phyloP scores from a whole-genome alignment of 2,329 filamentous ascomycete genomes.

The Hypoxylon sp. region DNA sequence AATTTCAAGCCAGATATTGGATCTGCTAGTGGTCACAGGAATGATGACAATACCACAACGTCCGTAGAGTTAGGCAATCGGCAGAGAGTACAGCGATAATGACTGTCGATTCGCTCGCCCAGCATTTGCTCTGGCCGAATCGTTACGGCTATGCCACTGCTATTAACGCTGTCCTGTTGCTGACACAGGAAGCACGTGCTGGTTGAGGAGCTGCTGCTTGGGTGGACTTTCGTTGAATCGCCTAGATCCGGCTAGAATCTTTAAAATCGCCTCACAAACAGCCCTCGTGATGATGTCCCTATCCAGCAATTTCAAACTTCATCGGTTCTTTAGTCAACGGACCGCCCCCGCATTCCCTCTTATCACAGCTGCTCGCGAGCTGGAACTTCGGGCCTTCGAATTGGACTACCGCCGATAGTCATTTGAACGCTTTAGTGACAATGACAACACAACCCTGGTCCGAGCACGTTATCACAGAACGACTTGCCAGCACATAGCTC shows the following conservation, averaged over 20 bases:
- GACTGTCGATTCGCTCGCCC: conserved; percentile 37
- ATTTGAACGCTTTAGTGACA: conserved; percentile 45
- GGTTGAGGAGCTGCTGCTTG: conserved; percentile 30
- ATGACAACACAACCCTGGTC: conserved; percentile 41
- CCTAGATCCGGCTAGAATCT: conserved; percentile 44
- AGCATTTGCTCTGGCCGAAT: conserved; percentile 40
- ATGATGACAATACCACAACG: conserved; percentile 39
- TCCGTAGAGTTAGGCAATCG: conserved; percentile 35
- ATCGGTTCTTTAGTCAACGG: conserved; percentile 34
- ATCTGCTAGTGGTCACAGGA: conserved; percentile 33
- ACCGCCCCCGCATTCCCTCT: conserved; percentile 39
- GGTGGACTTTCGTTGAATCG: conserved; percentile 35
- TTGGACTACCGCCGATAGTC: conserved; percentile 31
- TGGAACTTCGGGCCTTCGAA: conserved; percentile 28
- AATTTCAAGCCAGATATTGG: conserved; percentile 34
- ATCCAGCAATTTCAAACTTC: conserved; percentile 43
- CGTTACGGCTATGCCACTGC: conserved; percentile 22
- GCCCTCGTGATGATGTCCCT: conserved; percentile 43
- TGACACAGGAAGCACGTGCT: conserved; percentile 40
- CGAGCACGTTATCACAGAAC: conserved; percentile 40
- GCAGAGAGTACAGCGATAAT: conserved; percentile 23
- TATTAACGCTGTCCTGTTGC: conserved; percentile 28
- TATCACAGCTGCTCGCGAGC: conserved; percentile 26
- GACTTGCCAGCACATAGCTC: conserved; percentile 43
- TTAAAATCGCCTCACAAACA: conserved; percentile 36